Base-by-base conservation (phyloP, 257 asterid species). In the Jaltomata sinuosa region DNA sequence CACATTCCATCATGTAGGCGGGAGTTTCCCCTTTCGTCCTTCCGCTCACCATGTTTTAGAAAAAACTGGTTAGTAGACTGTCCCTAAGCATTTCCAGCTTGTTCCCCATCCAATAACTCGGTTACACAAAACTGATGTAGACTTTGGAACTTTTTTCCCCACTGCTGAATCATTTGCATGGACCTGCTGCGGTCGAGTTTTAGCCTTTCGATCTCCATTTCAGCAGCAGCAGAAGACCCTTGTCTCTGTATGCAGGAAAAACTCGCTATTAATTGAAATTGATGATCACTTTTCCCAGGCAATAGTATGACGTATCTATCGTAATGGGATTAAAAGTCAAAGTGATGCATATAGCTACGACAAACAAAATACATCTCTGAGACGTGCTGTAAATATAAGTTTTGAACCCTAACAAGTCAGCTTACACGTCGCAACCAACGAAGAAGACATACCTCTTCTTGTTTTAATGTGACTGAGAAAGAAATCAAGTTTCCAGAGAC, bases 171-270 rank as follows among this genome's bases (percentile, higher is more conserved):
- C 93, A 90, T 85, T 85, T 94, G 92, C 85, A 89, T 79, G n/a
- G 97, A 92, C 71, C 89, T 88, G 82, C 77, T 88, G 68, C 84
- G 85, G 32, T 92, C 94, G 3, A 89, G 84, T 55, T 94, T 95
- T 81, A 91, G 87, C 91, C 92, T 93, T 87, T 91, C 95, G 40
- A 92, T 84, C 12, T 97, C 97, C 88, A 93, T 89, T 91, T 92
- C 93, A 79, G 91, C 89, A 79, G 98, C 97, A 36, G 93, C 97
- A 65, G 92, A 88, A 83, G 98, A 93, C 64, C 97, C 94, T 85
- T 89, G 91, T 89, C 92, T 92, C 98, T 94, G 88, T 31, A 78
- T 67, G n/a, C 68, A 65, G 32, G 34, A 16, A 67, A 67, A 0
- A 57, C 25, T 49, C 59, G 12, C 62, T 49, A 31, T 49, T 77